Evolutionary conservation across 805 yeast species (phyloP).

Genomic region (Ogataea trehaloabstinens): DNA sequence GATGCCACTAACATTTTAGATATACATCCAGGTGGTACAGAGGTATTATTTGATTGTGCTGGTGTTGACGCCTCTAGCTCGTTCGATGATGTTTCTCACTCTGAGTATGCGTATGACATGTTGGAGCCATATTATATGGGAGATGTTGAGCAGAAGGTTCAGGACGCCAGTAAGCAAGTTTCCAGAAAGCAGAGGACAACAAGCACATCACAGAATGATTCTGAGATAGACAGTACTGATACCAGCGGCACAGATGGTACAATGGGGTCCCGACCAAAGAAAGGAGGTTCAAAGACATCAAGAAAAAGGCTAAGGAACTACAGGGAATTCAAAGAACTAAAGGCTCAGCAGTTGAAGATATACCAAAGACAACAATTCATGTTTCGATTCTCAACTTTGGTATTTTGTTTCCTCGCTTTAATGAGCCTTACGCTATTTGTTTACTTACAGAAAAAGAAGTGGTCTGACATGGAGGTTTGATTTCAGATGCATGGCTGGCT

Average conservation of each 20-base stretch:
- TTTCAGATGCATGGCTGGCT: no score
- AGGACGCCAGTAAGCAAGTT: not conserved
- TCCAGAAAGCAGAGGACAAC: conserved; percentile 2
- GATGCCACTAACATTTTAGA: conserved; percentile 54
- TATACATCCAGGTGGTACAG: conserved; percentile 84
- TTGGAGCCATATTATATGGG: conserved; percentile 80
- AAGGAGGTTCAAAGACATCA: conserved; percentile 5
- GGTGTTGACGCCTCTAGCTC: conserved; percentile 76
- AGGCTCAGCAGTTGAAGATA: conserved; percentile 3
- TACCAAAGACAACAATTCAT: not conserved
- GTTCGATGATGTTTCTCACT: conserved; percentile 69
- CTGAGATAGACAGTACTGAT: conserved; percentile 2
- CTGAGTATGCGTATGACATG: conserved; percentile 83
- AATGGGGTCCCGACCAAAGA: conserved; percentile 1
- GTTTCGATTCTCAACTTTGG: conserved; percentile 1
- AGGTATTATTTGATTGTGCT: conserved; percentile 72
- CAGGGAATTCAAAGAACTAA: conserved; percentile 10
- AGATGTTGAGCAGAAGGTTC: conserved; percentile 47
- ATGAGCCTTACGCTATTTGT: conserved; percentile 28
- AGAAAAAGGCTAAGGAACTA: conserved; percentile 12
- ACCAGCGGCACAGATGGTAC: not conserved
- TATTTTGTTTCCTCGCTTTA: conserved; percentile 21
- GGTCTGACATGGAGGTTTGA: conserved; percentile 26
- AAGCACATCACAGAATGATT: not conserved
- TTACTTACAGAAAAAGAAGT: conserved; percentile 30